These are phyloP conservation scores for Grigorovia transvaalensis DNA, from an alignment of 805 yeast species.

Conservation along the genomic window DNA sequence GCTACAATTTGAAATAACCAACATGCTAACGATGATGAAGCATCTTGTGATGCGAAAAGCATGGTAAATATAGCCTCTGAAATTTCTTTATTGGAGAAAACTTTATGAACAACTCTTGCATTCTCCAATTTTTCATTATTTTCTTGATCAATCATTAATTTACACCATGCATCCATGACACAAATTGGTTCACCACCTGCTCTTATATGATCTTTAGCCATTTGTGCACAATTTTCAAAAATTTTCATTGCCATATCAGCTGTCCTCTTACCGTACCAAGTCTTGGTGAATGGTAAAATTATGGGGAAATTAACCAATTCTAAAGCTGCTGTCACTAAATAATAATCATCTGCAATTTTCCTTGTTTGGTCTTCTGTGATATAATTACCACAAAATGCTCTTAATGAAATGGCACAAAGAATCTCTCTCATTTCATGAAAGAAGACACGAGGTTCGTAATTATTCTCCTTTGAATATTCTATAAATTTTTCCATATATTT, in stretches of 20 bases:
- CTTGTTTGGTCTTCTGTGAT: constrained; percentile 87
- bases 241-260: constrained; percentile 92
- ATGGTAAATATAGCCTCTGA: constrained; percentile 96
- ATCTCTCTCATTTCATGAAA: constrained; percentile 94
- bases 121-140: constrained; percentile 35
- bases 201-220: constrained; percentile 72
- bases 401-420: constrained; percentile 85
- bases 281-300: constrained; percentile 88
- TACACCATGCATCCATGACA: constrained; percentile 94
- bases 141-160: constrained; percentile 66
- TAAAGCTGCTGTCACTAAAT: constrained; percentile 84
- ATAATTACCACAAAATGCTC: constrained; percentile 92
- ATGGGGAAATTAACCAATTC: constrained; percentile 97
- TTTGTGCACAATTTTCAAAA: constrained; percentile 79
- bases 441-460: constrained; percentile 49
- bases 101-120: constrained; percentile 57
- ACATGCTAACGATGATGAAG: constrained; percentile 92
- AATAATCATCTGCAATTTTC: constrained; percentile 85
- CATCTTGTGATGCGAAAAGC: constrained; percentile 96
- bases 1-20: constrained; percentile 96
- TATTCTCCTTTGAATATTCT: constrained; percentile 44
- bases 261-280: constrained; percentile 93
- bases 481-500: constrained; percentile 61
- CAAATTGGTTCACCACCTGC: constrained; percentile 72
- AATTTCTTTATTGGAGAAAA: constrained; percentile 81